phyloP scores from a whole-genome alignment of 2,329 filamentous ascomycete genomes.

The Penicillium crustosum region DNA sequence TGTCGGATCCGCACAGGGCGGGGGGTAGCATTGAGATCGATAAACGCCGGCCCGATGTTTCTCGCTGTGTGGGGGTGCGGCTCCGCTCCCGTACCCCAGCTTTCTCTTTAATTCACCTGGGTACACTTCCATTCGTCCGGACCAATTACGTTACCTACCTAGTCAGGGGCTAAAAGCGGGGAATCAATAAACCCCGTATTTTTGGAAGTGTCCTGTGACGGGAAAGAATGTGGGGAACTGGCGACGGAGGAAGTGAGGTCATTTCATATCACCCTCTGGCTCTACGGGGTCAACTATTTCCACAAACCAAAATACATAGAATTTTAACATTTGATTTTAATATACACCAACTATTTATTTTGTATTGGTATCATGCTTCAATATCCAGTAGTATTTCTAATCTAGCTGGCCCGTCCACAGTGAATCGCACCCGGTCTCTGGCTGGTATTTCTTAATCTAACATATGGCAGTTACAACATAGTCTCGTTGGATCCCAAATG shows the following conservation, averaged over 20 bases:
- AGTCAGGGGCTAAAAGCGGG: too few species aligned
- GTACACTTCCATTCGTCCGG: not conserved
- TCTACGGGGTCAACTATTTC: not conserved
- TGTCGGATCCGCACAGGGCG: not conserved
- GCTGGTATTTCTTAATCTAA: not conserved
- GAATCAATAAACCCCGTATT: not conserved
- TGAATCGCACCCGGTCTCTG: too few species aligned
- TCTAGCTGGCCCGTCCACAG: too few species aligned
- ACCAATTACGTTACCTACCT: not conserved
- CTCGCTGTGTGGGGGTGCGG: not conserved
- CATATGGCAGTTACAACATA: not conserved
- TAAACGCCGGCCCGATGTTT: slow-evolving; percentile 5
- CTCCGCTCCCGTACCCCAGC: not conserved
- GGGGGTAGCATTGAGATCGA: not conserved
- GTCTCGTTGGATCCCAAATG: too few species aligned
- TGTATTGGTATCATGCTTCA: too few species aligned
- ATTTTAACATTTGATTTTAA: not conserved
- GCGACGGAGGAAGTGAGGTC: not conserved
- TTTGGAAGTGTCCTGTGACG: not conserved
- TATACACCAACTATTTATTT: not conserved
- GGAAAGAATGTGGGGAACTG: not conserved
- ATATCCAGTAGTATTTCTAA: not conserved
- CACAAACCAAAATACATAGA: too few species aligned
- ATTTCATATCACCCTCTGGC: not conserved
- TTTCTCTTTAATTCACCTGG: not conserved